A percentile compares a stretch with the other conserved stretches of the same genome.
Evolutionary conservation across 2,329 filamentous ascomycete species (phyloP).

Genomic region (Trichoderma sp.): DNA sequence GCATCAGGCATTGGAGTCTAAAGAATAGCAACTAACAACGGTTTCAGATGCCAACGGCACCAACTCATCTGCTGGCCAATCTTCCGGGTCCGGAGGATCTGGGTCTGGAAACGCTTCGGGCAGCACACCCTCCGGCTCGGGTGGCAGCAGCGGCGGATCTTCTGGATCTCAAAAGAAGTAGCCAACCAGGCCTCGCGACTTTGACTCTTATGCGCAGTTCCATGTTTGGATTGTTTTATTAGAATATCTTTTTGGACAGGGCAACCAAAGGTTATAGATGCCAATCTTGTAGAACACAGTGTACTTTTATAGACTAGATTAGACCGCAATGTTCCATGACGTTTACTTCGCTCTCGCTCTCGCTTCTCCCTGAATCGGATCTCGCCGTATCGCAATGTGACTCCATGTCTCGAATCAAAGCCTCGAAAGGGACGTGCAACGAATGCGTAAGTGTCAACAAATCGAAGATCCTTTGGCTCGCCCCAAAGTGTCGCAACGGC

Average conservation of each 20-base stretch:
- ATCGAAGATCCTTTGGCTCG: background rate
- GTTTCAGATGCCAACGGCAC: conserved; percentile 17
- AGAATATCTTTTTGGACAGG: background rate
- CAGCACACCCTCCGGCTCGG: conserved; percentile 1
- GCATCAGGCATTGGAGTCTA: too few relatives aligned
- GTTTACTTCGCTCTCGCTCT: background rate
- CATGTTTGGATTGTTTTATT: background rate
- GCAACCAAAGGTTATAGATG: conserved; percentile 3
- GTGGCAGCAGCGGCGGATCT: background rate
- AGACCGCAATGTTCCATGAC: background rate
- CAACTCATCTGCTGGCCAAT: conserved; percentile 9
- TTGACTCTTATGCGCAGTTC: background rate
- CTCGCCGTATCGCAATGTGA: background rate
- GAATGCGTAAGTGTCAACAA: conserved; percentile 1
- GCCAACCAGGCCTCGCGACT: background rate
- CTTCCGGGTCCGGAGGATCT: conserved; percentile 15
- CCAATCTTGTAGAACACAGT: conserved; percentile 12
- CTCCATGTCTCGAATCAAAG: background rate
- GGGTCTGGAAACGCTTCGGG: conserved; percentile 5
- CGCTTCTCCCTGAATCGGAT: background rate
- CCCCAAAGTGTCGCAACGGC: background rate
- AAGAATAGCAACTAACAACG: background rate
- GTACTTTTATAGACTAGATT: conserved; percentile 8
- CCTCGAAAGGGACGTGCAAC: background rate
- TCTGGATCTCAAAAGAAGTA: conserved; percentile 18